phyloP scores from a whole-genome alignment of 306 rosid species.

The Vicia villosa region DNA sequence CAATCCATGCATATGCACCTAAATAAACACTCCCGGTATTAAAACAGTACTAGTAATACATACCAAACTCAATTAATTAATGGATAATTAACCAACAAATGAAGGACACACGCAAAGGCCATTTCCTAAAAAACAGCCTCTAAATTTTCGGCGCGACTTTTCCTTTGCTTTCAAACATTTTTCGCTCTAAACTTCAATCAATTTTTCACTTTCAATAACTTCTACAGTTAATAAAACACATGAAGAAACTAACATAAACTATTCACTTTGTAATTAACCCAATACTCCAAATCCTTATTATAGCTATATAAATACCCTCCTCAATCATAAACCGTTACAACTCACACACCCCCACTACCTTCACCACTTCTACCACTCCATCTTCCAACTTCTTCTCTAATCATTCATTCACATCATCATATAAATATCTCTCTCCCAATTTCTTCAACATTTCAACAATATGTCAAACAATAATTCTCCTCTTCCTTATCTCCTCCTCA shows the following conservation, averaged over 20 bases:
- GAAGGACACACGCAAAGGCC: constrained; percentile 34
- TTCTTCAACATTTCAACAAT: background rate
- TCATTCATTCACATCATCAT: background rate
- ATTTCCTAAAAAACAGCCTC: constrained; percentile 15
- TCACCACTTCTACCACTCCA: constrained; percentile 32
- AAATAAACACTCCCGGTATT: background rate
- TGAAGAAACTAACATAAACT: constrained; percentile 1
- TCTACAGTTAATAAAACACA: background rate
- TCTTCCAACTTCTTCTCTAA: constrained; percentile 18
- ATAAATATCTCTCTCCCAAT: background rate
- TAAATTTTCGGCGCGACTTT: constrained; percentile 39
- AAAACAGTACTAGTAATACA: background rate
- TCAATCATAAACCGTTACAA: constrained; percentile 30
- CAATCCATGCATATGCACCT: background rate
- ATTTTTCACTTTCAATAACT: background rate
- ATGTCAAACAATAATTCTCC: background rate
- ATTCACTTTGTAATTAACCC: background rate
- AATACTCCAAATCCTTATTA: background rate
- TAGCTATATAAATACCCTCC: constrained; percentile 36
- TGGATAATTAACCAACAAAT: constrained; percentile 12
- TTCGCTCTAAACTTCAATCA: background rate
- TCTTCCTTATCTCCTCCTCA: background rate
- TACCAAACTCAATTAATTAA: background rate
- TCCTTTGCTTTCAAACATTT: constrained; percentile 11
- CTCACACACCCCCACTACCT: constrained; percentile 26